These are phyloP conservation scores for Trifolium pratense DNA, from an alignment of 306 rosid genomes.

Conservation along the genomic window DNA sequence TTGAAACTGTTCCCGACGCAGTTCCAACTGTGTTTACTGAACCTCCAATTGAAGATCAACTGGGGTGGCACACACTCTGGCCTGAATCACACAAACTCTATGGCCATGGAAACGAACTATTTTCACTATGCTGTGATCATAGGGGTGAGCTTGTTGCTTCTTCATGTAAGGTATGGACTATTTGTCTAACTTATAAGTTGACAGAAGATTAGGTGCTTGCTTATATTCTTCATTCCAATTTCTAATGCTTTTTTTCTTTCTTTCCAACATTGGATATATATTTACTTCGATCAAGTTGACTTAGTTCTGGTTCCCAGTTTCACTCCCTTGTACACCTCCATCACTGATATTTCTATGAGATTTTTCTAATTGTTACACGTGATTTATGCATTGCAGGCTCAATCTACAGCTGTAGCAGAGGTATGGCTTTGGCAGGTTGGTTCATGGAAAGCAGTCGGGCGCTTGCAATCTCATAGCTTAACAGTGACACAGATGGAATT, in stretches of 20 bases:
- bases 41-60: slow-evolving; percentile 97
- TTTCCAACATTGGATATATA: neutral
- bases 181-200: slow-evolving; percentile 4
- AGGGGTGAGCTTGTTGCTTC: slow-evolving; percentile 89
- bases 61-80: slow-evolving; percentile 97
- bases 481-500: slow-evolving; percentile 94
- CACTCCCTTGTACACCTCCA: neutral
- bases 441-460: slow-evolving; percentile 89
- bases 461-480: slow-evolving; percentile 82
- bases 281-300: slow-evolving; percentile 11
- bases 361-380: slow-evolving; percentile 7
- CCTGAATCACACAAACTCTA: slow-evolving; percentile 98
- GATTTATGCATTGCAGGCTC: slow-evolving; percentile 65
- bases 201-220: slow-evolving; percentile 12
- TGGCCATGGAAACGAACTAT: slow-evolving; percentile 97
- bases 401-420: slow-evolving; percentile 78
- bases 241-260: neutral
- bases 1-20: slow-evolving; percentile 90
- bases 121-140: slow-evolving; percentile 86
- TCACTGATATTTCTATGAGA: slow-evolving; percentile 18
- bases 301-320: slow-evolving; percentile 12
- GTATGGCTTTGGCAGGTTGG: slow-evolving; percentile 98
- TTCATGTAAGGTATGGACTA: slow-evolving; percentile 82
- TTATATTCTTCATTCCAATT: slow-evolving; percentile 20
- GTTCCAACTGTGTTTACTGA: slow-evolving; percentile 81